Base-by-base conservation (phyloP, 192 early-diverging fungal species). In the Entomortierella lignicola region DNA sequence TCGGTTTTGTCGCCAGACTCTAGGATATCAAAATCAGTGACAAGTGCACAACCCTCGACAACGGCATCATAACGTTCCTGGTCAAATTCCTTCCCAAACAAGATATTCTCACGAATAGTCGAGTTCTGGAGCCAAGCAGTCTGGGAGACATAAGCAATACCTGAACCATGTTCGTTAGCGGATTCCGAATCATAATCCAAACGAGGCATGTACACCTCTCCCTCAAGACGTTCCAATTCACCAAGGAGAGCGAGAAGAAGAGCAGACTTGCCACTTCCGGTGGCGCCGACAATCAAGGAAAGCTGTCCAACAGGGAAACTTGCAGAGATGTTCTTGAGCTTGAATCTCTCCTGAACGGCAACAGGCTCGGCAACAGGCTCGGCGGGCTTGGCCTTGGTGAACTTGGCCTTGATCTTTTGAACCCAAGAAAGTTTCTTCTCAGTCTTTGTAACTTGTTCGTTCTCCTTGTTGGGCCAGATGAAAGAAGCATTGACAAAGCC, bases 1-100 rank as follows among this genome's bases (percentile, higher is more conserved):
- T 98, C 96, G 2, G 98, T 98, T 72, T 84, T 72, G 80, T 99
- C 98, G 12, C 95, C 96, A 20, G 89, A 90, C 37, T 88, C 84
- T 17, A 99, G 71, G 41, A 93, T 93, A 26, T 92, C 92, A 55
- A 99, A 84, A 71, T 99, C 98, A 8, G 91, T 88, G 17, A 84
- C 85, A n/a, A 99, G 82, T 18, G 97, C 96, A 37, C 96, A 98
- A 54, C 91, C 90, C 8, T 88, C 82, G 41, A 99, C 77, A 8
- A 96, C 94, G 43, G 90, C 82, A n/a, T 89, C 81, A 73, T 99
- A 99, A 2, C 92, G 88, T 10, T 83, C 85, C 43, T 85, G 79
- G 55, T 96, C 89, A 65, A 87, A 97, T 20, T 81, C 77, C 26
- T 84, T 80, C 47, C 95, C 95, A 77, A 99, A 99, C 20, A 92